Conservation (phyloP, 2,329 filamentous ascomycete species). For the Colletotrichum tamarilloi region DNA sequence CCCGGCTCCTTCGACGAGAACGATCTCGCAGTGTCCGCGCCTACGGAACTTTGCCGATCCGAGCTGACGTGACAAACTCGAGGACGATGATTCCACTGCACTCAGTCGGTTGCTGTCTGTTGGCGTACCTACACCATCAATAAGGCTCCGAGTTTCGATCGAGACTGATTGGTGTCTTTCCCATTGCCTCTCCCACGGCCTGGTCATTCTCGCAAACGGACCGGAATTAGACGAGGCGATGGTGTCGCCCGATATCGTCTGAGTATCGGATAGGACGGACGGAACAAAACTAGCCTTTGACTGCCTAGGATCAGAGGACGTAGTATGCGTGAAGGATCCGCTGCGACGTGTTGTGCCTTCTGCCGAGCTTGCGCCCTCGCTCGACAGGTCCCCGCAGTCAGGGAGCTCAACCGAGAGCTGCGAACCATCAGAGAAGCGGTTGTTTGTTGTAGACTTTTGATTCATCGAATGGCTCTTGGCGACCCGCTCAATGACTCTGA, state of each 20-base stretch:
- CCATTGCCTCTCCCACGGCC: conserved; percentile 66
- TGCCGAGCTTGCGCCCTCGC: conserved; percentile 68
- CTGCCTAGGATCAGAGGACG: conserved; percentile 53
- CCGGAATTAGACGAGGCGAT: conserved; percentile 58
- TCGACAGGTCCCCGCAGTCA: conserved; percentile 65
- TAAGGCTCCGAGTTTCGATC: conserved; percentile 58
- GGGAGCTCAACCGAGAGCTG: conserved; percentile 61
- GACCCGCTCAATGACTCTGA: conserved; percentile 81
- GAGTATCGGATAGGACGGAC: conserved; percentile 53
- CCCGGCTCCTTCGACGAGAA: conserved; percentile 69
- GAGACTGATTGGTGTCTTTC: conserved; percentile 65
- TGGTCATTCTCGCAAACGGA: conserved; percentile 50
- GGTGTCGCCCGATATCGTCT: conserved; percentile 57
- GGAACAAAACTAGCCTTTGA: conserved; percentile 53
- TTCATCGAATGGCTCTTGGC: conserved; percentile 70
- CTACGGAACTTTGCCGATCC: conserved; percentile 69
- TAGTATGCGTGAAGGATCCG: conserved; percentile 60
- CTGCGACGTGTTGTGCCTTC: conserved; percentile 63
- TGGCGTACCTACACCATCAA: conserved; percentile 53
- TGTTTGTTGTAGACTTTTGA: conserved; percentile 50
- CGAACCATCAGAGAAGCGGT: conserved; percentile 65
- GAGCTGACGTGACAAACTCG: conserved; percentile 65
- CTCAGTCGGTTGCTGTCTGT: conserved; percentile 56
- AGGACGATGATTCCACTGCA: conserved; percentile 57
- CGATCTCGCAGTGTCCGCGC: conserved; percentile 72